Base-by-base conservation (phyloP, 2,329 filamentous ascomycete species). In the Metarhizium guizhouense region DNA sequence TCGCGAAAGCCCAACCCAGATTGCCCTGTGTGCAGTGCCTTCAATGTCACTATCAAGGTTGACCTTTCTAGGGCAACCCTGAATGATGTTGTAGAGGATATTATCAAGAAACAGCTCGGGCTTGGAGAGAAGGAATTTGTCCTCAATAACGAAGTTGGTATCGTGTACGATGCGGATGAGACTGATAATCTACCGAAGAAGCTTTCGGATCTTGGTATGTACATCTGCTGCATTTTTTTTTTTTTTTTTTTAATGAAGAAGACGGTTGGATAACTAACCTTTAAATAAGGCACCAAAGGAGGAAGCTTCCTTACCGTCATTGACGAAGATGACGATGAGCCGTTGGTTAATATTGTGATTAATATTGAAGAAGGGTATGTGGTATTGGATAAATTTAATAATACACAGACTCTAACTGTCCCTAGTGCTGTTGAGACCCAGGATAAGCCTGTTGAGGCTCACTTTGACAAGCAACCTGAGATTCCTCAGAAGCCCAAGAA, bases 81-180 rank as follows among this genome's bases (percentile, higher is more conserved):
- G 7, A 80, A 84, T 40, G 84, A 96, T 62, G 70, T 99, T 3
- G 86, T 97, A 0, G 82, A 94, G 52, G 81, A 82, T 48, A 80
- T 95, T 47, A 73, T 96, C 49, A 84, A 83, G 60, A 62, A 74
- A 4, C 77, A 90, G 60, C 74, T 96, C 2, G 86, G 86, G 3
- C 96, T 94, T 65, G 83, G 85, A 5, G 85, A 91, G 32, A 81
- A 76, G 56, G 91, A 96, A 53, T 83, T 97, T 60, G 86, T 86
- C 3, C 75, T 97, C 56, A 87, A 81, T 65, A 90, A 82, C 56
- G 86, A 90, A 6, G 76, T 81, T 10, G 86, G 86, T 52, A 77
- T 92, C n/a, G 78, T 97, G 47, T 97, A 95, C 64, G 94, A 97
- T 64, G 82, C 86, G 0, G 94, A 97, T 55, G 83, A 95, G 64